These are phyloP conservation scores for Hypoxylon sp. DNA, from an alignment of 2,329 filamentous ascomycete species.

Conservation along the genomic window DNA sequence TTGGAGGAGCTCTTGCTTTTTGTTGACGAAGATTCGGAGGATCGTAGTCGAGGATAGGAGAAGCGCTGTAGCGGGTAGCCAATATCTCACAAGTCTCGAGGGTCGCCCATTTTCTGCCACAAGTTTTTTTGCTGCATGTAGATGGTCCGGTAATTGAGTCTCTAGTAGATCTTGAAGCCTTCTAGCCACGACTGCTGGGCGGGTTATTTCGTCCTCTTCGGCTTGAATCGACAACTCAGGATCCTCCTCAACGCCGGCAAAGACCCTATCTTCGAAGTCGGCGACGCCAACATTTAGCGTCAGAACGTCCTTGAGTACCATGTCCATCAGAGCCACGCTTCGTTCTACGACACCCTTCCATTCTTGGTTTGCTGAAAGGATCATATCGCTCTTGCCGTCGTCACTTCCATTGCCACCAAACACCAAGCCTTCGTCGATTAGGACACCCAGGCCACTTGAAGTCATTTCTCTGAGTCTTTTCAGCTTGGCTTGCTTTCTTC, in stretches of 20 bases:
- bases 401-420: constrained; percentile 73
- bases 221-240: constrained; percentile 69
- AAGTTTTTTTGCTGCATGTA: constrained; percentile 67
- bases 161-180: constrained; percentile 79
- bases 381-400: constrained; percentile 65
- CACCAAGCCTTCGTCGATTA: constrained; percentile 87
- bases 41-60: constrained; percentile 89
- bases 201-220: constrained; percentile 63
- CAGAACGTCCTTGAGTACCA: constrained; percentile 81
- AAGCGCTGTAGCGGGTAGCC: constrained; percentile 81
- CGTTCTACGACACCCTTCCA: constrained; percentile 82
- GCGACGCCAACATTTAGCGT: constrained; percentile 73
- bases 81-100: constrained; percentile 83
- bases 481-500: constrained; percentile 79
- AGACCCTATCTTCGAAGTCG: constrained; percentile 77
- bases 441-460: constrained; percentile 86
- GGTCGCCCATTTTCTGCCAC: constrained; percentile 81
- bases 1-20: constrained; percentile 80
- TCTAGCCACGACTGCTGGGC: constrained; percentile 73
- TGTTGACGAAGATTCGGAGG: constrained; percentile 82
- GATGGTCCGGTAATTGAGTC: constrained; percentile 77
- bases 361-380: constrained; percentile 62
- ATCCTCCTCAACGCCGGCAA: constrained; percentile 73
- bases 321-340: constrained; percentile 88
- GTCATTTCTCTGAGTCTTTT: constrained; percentile 83